Base-by-base conservation (phyloP, 2,329 filamentous ascomycete species). In the Diplodia intermedia region DNA sequence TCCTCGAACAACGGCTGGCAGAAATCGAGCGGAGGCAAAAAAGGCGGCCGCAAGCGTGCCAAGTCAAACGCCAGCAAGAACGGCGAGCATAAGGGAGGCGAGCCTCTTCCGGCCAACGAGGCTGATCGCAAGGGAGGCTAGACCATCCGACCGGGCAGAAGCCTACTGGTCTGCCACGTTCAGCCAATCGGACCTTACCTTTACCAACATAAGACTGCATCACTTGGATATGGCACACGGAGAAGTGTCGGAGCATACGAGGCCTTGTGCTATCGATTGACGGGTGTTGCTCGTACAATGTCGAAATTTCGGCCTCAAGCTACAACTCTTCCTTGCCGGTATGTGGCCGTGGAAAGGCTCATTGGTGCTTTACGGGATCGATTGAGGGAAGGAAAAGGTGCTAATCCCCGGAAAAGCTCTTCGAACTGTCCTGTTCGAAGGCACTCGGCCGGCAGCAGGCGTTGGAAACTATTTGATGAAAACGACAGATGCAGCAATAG, bases 51-150 rank as follows among this genome's bases (percentile, higher is more conserved):
- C 68, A 75, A 75, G 70, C 78, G 77, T 72, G 77, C 70, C 67
- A 78, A 79, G 67, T 75, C 74, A 26, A 65, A 75, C 71, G 66
- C 71, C 18, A 68, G 70, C 70, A 73, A 72, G 73, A 67, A 76
- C 73, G 68, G 68, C 23, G 69, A 69, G 63, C 50, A 56, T 12
- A 65, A 69, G 14, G 68, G 72, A 18, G 79, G 81, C 8, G 81
- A 84, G 71, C 76, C 79, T 4, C 69, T 83, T 63, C 82, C 82
- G 18, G 75, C 74, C 1, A 82, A 82, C 71, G 77, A 79, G 55
- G 76, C 77, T 40, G 82, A 84, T 63, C 76, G 82, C 43, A 84
- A 84, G 69, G 82, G 82, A 14, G 82, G 82, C 26, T 81, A 68
- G 53, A 26, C 23, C 54, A 26, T 18, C 20, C 8, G 11, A 4